Conservation (phyloP, 2,329 filamentous ascomycete genomes). For the Dothiorella sarmentorum region DNA sequence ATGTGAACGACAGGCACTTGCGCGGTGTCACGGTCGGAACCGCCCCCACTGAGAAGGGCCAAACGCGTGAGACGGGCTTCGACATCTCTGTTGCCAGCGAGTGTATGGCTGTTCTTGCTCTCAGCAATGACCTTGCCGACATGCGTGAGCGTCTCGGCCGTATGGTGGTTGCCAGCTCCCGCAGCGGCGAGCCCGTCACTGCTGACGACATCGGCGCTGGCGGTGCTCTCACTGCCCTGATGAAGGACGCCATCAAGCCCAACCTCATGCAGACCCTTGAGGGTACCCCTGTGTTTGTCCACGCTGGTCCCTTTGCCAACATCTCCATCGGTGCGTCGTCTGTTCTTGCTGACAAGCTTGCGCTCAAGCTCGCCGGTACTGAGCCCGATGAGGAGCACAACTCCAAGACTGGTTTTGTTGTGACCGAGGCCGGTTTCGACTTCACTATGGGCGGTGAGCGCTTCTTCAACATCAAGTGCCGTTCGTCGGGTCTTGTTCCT, state of each 20-base stretch:
- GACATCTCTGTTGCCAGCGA: constrained; percentile 98
- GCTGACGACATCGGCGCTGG: constrained; percentile 93
- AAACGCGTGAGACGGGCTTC: constrained; percentile 85
- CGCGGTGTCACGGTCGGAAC: constrained; percentile 85
- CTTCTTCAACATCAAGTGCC: constrained; percentile 99
- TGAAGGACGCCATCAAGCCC: constrained; percentile 98
- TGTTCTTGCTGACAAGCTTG: constrained; percentile 90
- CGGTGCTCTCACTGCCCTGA: constrained; percentile 86
- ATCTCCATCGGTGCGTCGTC: constrained; percentile 97
- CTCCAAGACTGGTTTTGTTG: constrained; percentile 82
- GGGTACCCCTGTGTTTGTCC: constrained; percentile 94
- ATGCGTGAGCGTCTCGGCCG: constrained; percentile 90
- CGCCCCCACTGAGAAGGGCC: constrained; percentile 85
- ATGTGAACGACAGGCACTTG: constrained; percentile 95
- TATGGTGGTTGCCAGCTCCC: constrained; percentile 92
- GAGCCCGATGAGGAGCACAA: constrained; percentile 84
- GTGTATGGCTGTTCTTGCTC: constrained; percentile 95
- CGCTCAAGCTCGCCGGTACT: constrained; percentile 91
- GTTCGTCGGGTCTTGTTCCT: constrained; percentile 84
- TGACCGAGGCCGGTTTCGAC: constrained; percentile 97
- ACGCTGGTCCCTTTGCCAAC: constrained; percentile 96
- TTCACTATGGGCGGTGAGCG: constrained; percentile 99
- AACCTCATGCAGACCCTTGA: constrained; percentile 98
- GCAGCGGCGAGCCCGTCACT: constrained; percentile 82
- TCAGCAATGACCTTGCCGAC: constrained; percentile 82